Evolutionary conservation across 2,329 filamentous ascomycete genomes (phyloP).

Genomic region (Colletotrichum trifolii): DNA sequence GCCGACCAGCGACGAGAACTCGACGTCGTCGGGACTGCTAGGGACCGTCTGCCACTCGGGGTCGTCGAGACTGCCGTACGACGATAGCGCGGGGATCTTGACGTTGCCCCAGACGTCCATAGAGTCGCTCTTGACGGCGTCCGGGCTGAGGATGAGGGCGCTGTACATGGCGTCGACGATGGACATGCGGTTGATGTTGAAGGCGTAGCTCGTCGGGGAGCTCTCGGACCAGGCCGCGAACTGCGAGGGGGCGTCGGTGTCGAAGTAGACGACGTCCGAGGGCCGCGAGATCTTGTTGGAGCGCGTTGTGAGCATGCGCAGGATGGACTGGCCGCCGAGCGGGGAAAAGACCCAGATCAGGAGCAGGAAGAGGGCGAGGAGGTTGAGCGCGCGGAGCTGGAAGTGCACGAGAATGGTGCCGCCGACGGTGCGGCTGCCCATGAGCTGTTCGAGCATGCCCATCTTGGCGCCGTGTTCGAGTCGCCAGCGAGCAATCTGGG

Average conservation of each 20-base stretch:
- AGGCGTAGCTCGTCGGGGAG: background rate
- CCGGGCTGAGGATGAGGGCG: constrained; percentile 38
- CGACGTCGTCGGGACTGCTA: background rate
- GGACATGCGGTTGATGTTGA: background rate
- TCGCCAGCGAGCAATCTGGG: background rate
- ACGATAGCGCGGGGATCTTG: constrained; percentile 40
- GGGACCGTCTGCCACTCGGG: background rate
- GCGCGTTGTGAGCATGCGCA: constrained; percentile 36
- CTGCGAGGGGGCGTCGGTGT: background rate
- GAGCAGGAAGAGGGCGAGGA: constrained; percentile 40
- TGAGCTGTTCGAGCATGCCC: background rate
- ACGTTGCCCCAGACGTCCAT: constrained; percentile 45
- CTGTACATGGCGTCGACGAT: constrained; percentile 29
- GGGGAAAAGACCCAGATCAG: constrained; percentile 46
- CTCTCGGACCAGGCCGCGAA: background rate
- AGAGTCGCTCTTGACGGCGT: constrained; percentile 34
- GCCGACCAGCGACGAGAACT: constrained; percentile 9
- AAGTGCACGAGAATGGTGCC: constrained; percentile 18
- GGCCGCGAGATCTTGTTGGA: background rate
- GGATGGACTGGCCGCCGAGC: constrained; percentile 43
- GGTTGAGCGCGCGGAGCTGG: constrained; percentile 41
- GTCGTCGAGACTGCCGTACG: background rate
- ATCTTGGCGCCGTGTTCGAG: background rate
- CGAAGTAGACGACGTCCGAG: background rate
- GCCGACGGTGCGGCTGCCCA: background rate